Conservation (phyloP, 805 yeast genomes). For the Limtongia smithiae region DNA sequence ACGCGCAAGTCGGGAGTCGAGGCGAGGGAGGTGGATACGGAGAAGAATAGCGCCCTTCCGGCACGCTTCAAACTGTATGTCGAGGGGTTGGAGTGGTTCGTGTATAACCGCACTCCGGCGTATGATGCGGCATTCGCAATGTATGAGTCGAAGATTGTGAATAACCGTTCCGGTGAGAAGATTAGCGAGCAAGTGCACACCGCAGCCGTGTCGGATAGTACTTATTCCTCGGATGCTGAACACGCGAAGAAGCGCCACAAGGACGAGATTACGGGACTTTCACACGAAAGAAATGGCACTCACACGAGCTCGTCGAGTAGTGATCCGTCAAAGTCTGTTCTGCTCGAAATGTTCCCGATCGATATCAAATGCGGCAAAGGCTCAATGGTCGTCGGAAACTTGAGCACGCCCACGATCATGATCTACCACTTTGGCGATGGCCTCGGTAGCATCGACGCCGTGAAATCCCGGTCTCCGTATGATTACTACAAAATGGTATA, state of each 20-base stretch:
- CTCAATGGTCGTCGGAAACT: slow-evolving; percentile 76
- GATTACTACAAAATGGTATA: slow-evolving; percentile 56
- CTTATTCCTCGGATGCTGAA: too few species aligned
- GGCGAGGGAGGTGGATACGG: slow-evolving; percentile 13
- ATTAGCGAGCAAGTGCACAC: background rate
- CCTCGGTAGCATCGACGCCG: slow-evolving; percentile 55
- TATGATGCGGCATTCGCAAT: slow-evolving; percentile 59
- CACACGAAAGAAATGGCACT: too few species aligned
- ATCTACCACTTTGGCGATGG: slow-evolving; percentile 58
- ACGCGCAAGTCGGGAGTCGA: slow-evolving; percentile 37
- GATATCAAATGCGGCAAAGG: slow-evolving; percentile 58
- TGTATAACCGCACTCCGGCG: slow-evolving; percentile 75
- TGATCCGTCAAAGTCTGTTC: slow-evolving; percentile 13
- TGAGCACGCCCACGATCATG: slow-evolving; percentile 66
- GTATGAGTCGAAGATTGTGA: slow-evolving; percentile 34
- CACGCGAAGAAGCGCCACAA: too few species aligned
- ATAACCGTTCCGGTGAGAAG: too few species aligned
- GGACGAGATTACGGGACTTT: too few species aligned
- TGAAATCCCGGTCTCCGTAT: slow-evolving; percentile 39
- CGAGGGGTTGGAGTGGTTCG: slow-evolving; percentile 78
- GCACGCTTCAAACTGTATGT: slow-evolving; percentile 55
- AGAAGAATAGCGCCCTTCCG: slow-evolving; percentile 49
- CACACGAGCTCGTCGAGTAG: background rate
- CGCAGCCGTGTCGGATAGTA: too few species aligned
- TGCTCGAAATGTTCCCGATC: slow-evolving; percentile 53